These are phyloP conservation scores for Taphrina pruni DNA, from an alignment of 1,139 yeast species.

Conservation along the genomic window DNA sequence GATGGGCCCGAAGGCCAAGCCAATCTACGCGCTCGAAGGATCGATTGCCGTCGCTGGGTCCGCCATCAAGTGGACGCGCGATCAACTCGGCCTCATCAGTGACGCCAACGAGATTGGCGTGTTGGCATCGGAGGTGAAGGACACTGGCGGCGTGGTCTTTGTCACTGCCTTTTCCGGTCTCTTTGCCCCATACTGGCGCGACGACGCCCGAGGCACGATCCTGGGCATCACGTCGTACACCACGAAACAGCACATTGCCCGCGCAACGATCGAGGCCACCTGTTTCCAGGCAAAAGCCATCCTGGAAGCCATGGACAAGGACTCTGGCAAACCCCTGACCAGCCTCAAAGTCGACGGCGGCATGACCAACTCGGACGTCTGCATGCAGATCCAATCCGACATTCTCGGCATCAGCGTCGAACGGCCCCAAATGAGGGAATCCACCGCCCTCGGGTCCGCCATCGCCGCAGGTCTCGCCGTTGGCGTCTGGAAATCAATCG, in stretches of 20 bases:
- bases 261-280: slow-evolving; percentile 94
- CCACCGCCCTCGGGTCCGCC: slow-evolving; percentile 96
- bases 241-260: slow-evolving; percentile 82
- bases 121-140: slow-evolving; percentile 77
- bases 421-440: slow-evolving; percentile 82
- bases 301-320: slow-evolving; percentile 85
- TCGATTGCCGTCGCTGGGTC: slow-evolving; percentile 97
- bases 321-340: slow-evolving; percentile 65
- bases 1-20: slow-evolving; percentile 70
- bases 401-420: slow-evolving; percentile 81
- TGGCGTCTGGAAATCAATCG: slow-evolving; percentile 75
- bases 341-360: slow-evolving; percentile 86
- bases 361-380: slow-evolving; percentile 88
- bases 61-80: slow-evolving; percentile 92
- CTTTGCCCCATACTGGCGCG: slow-evolving; percentile 96
- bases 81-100: slow-evolving; percentile 80
- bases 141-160: slow-evolving; percentile 90
- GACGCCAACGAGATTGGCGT: slow-evolving; percentile 90
- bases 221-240: slow-evolving; percentile 92
- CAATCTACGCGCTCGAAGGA: slow-evolving; percentile 87
- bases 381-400: slow-evolving; percentile 93
- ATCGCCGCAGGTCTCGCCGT: slow-evolving; percentile 90
- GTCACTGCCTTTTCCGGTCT: slow-evolving; percentile 95
- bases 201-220: slow-evolving; percentile 89
- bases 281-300: slow-evolving; percentile 93